Conservation (phyloP, 306 rosid species). For the Styphnolobium japonicum region DNA sequence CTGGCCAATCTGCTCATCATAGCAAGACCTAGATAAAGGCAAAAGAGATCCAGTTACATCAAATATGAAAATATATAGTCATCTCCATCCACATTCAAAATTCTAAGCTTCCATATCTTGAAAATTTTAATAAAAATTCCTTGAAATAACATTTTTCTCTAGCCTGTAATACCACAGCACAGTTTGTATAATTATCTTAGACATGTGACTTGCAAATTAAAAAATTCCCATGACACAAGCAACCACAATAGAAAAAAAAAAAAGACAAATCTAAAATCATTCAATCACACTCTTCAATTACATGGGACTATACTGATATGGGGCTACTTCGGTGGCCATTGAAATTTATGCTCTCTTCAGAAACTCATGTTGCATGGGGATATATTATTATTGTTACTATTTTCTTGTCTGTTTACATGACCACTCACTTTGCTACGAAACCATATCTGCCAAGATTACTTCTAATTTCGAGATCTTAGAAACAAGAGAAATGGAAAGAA, state of each 20-base stretch:
- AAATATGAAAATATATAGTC: background rate
- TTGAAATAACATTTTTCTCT: background rate
- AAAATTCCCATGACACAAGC: background rate
- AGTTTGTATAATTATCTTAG: background rate
- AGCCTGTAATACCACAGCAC: background rate
- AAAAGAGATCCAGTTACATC: background rate
- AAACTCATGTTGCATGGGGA: background rate
- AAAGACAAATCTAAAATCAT: background rate
- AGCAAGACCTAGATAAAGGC: conserved; percentile 62
- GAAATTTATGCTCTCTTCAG: background rate
- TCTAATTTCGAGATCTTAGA: background rate
- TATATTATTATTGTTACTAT: background rate
- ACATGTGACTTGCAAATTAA: background rate
- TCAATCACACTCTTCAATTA: background rate
- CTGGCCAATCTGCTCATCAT: conserved; percentile 69
- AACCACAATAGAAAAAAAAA: background rate
- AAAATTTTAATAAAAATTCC: no score
- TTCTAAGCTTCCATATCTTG: background rate
- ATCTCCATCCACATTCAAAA: background rate
- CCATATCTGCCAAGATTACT: background rate
- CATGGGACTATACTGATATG: background rate
- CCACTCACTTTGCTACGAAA: background rate
- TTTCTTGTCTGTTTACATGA: background rate
- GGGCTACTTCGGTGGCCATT: conserved; percentile 1
- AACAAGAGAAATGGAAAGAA: background rate